Evolutionary conservation across 2,329 filamentous ascomycete species (phyloP).

Genomic region (Penicillium sp.): DNA sequence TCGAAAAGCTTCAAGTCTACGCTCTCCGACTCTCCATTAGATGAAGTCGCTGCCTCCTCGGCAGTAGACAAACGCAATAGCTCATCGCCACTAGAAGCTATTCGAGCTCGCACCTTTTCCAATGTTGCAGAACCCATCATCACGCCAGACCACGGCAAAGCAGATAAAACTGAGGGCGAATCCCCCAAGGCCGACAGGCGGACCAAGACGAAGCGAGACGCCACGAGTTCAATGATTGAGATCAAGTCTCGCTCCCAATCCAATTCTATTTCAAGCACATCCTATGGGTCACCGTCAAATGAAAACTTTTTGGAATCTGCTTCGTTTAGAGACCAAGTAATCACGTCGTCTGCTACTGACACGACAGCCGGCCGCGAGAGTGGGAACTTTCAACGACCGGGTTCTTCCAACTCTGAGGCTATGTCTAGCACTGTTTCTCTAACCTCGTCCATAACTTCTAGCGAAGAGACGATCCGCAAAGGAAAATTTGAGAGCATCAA

Average conservation of each 20-base stretch:
- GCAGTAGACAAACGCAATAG: constrained; percentile 31
- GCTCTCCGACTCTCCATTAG: constrained; percentile 19
- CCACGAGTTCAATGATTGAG: constrained; percentile 63
- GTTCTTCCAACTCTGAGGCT: constrained; percentile 25
- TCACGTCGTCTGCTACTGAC: constrained; percentile 18
- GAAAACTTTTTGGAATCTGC: constrained; percentile 32
- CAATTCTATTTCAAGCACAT: constrained; percentile 49
- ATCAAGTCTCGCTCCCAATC: constrained; percentile 61
- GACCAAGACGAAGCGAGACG: constrained; percentile 51
- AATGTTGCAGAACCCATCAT: constrained; percentile 62
- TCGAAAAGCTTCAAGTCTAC: constrained; percentile 27
- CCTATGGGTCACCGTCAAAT: constrained; percentile 41
- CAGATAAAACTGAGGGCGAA: constrained; percentile 59
- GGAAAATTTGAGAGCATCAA: constrained; percentile 29
- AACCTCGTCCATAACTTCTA: constrained; percentile 10
- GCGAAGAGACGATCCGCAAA: constrained; percentile 26
- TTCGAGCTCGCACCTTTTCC: constrained; percentile 62
- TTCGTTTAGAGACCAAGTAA: constrained; percentile 26
- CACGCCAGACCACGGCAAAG: constrained; percentile 62
- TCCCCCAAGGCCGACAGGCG: constrained; percentile 43
- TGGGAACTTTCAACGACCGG: constrained; percentile 20
- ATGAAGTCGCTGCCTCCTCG: constrained; percentile 24
- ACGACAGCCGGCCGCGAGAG: constrained; percentile 8
- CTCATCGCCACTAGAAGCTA: constrained; percentile 50
- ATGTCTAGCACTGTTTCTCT: constrained; percentile 17